Base-by-base conservation (phyloP, 139 green algal species). In the Coelastrella sp. region DNA sequence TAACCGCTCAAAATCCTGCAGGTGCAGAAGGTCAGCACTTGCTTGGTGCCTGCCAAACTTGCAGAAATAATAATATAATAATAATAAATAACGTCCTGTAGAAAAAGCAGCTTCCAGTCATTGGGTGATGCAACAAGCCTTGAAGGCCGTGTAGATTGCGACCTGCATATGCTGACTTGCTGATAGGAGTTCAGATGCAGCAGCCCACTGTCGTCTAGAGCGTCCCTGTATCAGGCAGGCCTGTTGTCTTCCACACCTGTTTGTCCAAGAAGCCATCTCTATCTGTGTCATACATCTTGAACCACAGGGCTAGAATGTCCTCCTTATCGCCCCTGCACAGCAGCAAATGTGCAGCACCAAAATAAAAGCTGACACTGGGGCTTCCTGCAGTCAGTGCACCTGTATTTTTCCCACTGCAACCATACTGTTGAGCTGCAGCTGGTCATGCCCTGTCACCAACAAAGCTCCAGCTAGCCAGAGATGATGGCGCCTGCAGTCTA, bases 251-350 rank as follows among this genome's bases (percentile, higher is more conserved):
- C 10, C 58, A 0, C 22, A 90, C 85, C 85, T 90, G 24, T 65
- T 60, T 83, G 59, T 79, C 35, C 61, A 90, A 63, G 15, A 86
- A 79, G 20, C 87, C 87, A 59, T 90, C 87, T 20, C 76, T 78
- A 25, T 90, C 87, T 10, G 61, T 27, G 76, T 90, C 87, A 65
- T 90, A 92, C 90, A 93, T 93, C 20, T 74, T 66, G 87, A 93
- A 93, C 90, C 90, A 93, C 8, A 93, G 87, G 4, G 82, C 25
- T 14, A 93, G 68, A 6, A 93, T 82, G 27, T 93, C 90, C 7
- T 93, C 87, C 58, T 92, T 92, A 82, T 91, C 76, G 9, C 90
- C 90, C 6, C 90, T 68, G 76, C 80, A 92, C 35, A 49, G 35
- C 17, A 88, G 57, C 35, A 49, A 49, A 49, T 49, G 35, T 49